These are phyloP conservation scores for Trametes sp. DNA, from an alignment of 1,284 basidiomycete species.

Conservation along the genomic window DNA sequence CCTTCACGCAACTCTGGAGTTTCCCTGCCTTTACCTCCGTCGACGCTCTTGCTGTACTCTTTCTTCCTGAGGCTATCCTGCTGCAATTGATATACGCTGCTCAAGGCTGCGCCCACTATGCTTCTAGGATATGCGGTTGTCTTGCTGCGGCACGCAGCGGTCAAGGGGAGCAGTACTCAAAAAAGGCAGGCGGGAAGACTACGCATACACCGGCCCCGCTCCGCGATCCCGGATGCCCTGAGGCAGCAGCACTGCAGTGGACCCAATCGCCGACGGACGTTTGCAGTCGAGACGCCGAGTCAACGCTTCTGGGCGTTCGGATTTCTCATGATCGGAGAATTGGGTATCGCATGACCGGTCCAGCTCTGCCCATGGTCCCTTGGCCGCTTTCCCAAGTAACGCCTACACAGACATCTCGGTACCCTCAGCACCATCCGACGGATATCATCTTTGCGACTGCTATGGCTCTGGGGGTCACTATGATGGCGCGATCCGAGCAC, in stretches of 20 bases:
- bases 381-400: slow-evolving; percentile 15
- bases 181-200: slow-evolving; percentile 1
- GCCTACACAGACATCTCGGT: slow-evolving; percentile 12
- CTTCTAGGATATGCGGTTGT: slow-evolving; percentile 6
- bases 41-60: not conserved
- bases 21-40: not conserved
- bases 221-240: slow-evolving; percentile 15
- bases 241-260: slow-evolving; percentile 20
- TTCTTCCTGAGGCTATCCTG: not conserved
- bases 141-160: not conserved
- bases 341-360: slow-evolving; percentile 31
- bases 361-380: slow-evolving; percentile 19
- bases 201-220: slow-evolving; percentile 2
- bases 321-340: slow-evolving; percentile 36
- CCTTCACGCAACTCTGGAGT: not conserved
- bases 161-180: not conserved
- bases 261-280: slow-evolving; percentile 21
- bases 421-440: slow-evolving; percentile 7
- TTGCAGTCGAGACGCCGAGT: slow-evolving; percentile 22
- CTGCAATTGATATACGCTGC: not conserved
- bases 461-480: not conserved
- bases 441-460: not conserved
- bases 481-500: not conserved
- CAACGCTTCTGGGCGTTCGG: slow-evolving; percentile 31
- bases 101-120: not conserved